Base-by-base conservation (phyloP, 768 basidiomycete species). In the Agaricus blazei region DNA sequence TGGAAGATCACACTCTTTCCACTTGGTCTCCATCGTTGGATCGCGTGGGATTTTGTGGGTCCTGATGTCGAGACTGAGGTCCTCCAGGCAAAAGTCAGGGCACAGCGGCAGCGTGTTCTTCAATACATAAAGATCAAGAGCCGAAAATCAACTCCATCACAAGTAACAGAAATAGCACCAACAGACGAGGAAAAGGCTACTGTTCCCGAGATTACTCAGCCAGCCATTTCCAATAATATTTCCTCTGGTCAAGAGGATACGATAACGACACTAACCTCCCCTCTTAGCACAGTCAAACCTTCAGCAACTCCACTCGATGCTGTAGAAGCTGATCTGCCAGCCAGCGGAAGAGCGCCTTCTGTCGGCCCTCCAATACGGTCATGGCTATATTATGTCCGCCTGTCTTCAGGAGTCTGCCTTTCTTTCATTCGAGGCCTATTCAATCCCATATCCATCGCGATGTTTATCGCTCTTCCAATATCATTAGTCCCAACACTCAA, bases 41-140 rank as follows among this genome's bases (percentile, higher is more conserved):
- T 90, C 26, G 72, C 74, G 19, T 78, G 78, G 72, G 88, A 91
- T 64, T 90, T 79, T 59, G 71, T 70, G 12, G 86, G 85, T 0
- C 82, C 84, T 0, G 85, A 88, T 51, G 70, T 85, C 2, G 76
- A 82, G 51, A 69, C 77, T 8, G 80, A 83, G 49, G 81, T 83
- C 52, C 72, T 87, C 4, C 71, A 72, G 44, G 77, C 80, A 45
- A 67, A 67, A 3, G 70, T 81, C 55, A 71, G 67, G 11, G 59
- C 59, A 7, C 75, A 72, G 54, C 73, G 79, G 7, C 65, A 59
- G 31, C 58, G 58, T 36, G 57, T 68, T 45, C 23, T 64, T 14
- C 37, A 31, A 24, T 41, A 41, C 24, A 29, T 50, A 9, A 2
- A 46, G 28, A 49, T 42, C 7, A 52, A 28, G 28, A 31, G 31